These are phyloP conservation scores for Graphilbum fragrans DNA, from an alignment of 2,329 filamentous ascomycete species.

Conservation along the genomic window DNA sequence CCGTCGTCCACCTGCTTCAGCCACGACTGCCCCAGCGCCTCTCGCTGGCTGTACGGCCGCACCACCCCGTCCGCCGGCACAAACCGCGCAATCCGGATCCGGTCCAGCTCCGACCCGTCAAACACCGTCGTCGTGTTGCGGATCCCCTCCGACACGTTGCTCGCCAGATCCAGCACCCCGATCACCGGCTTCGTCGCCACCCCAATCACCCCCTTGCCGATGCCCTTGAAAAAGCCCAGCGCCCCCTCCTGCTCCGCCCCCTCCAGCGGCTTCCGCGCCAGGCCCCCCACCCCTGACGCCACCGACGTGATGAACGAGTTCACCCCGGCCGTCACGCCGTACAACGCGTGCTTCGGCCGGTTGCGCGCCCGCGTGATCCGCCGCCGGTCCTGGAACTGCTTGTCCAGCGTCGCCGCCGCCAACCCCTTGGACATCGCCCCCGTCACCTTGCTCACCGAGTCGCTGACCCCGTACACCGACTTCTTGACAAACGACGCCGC, in stretches of 20 bases:
- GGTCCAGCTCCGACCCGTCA: slow-evolving; percentile 85
- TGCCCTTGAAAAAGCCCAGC: slow-evolving; percentile 90
- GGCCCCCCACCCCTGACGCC: slow-evolving; percentile 83
- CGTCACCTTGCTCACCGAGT: slow-evolving; percentile 96
- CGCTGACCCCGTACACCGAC: slow-evolving; percentile 91
- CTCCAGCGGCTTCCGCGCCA: slow-evolving; percentile 87
- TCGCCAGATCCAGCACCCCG: slow-evolving; percentile 91
- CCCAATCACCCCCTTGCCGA: slow-evolving; percentile 87
- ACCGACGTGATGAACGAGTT: slow-evolving; percentile 90
- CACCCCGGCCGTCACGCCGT: slow-evolving; percentile 88
- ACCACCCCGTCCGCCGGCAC: slow-evolving; percentile 89
- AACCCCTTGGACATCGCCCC: slow-evolving; percentile 95
- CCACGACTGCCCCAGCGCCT: slow-evolving; percentile 96
- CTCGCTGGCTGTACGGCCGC: slow-evolving; percentile 83
- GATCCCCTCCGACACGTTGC: slow-evolving; percentile 92
- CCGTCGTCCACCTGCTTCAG: slow-evolving; percentile 96
- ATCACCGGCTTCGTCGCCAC: slow-evolving; percentile 96
- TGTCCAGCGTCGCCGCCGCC: slow-evolving; percentile 89
- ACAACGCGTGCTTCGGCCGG: slow-evolving; percentile 90
- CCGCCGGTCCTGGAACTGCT: slow-evolving; percentile 94
- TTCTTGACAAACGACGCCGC: slow-evolving; percentile 98
- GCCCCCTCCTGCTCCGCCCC: slow-evolving; percentile 93
- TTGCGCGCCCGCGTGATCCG: slow-evolving; percentile 90
- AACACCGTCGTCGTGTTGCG: slow-evolving; percentile 98
- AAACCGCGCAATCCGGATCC: slow-evolving; percentile 85